Conservation (phyloP, 2,329 filamentous ascomycete species). For the Claviceps pazoutovae region DNA sequence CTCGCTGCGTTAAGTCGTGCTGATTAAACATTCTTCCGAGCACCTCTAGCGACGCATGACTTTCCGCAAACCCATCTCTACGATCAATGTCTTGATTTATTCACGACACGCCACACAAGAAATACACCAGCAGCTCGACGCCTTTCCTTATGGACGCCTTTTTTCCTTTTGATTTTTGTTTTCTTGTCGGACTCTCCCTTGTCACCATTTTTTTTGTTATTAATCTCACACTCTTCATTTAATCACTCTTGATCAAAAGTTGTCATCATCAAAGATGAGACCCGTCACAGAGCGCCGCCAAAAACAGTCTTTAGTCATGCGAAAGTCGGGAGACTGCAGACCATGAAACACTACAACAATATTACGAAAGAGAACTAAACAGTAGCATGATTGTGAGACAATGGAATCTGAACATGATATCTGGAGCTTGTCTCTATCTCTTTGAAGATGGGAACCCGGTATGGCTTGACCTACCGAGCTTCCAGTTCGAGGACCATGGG, state of each 20-base stretch:
- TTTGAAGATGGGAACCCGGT: not conserved
- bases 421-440: not conserved
- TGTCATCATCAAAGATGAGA: slow-evolving; percentile 16
- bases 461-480: not conserved
- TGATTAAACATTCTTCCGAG: not conserved
- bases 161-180: slow-evolving; percentile 25
- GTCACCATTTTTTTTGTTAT: slow-evolving; percentile 18
- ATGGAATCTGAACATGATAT: not conserved
- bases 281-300: slow-evolving; percentile 18
- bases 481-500: not conserved
- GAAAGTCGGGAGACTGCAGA: slow-evolving; percentile 12
- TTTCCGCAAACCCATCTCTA: slow-evolving; percentile 16
- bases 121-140: slow-evolving; percentile 43
- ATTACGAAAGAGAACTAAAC: slow-evolving; percentile 5
- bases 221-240: slow-evolving; percentile 25
- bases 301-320: slow-evolving; percentile 22
- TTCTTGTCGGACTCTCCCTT: slow-evolving; percentile 21
- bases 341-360: slow-evolving; percentile 12
- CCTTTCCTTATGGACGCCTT: slow-evolving; percentile 28
- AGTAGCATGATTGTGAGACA: slow-evolving; percentile 3
- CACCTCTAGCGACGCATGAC: slow-evolving; percentile 2
- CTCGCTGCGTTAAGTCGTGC: slow-evolving; percentile 74
- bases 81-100: slow-evolving; percentile 41
- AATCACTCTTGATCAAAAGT: slow-evolving; percentile 23
- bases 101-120: slow-evolving; percentile 43